Conservation (phyloP, 257 asterid genomes). For the Osmanthus fragrans region DNA sequence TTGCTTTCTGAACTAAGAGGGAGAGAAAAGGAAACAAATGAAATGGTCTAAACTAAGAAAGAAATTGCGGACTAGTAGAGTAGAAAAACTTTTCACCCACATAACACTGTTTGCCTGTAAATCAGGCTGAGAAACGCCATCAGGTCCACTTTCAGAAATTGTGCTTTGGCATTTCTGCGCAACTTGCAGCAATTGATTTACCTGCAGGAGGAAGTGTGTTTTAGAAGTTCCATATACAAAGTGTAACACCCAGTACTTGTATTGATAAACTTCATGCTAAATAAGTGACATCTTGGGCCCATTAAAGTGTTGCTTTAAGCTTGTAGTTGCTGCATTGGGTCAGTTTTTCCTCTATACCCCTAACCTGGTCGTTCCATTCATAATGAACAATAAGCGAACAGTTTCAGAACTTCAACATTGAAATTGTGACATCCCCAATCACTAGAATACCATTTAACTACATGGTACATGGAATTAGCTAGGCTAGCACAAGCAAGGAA, state of each 20-base stretch:
- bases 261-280: neutral
- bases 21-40: neutral
- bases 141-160: constrained; percentile 83
- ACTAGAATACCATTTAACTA: too few species aligned
- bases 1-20: neutral
- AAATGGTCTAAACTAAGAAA: constrained; percentile 1
- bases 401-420: too few species aligned
- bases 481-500: too few species aligned
- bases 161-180: constrained; percentile 97
- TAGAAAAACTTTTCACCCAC: constrained; percentile 46
- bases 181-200: constrained; percentile 85
- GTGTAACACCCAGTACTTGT: neutral
- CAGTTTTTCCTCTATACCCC: neutral
- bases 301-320: neutral
- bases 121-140: constrained; percentile 82
- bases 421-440: too few species aligned
- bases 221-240: constrained; percentile 13
- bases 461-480: too few species aligned
- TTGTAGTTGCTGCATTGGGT: neutral
- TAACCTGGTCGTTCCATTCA: too few species aligned
- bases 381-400: too few species aligned
- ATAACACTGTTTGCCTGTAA: constrained; percentile 83
- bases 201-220: constrained; percentile 49
- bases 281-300: neutral
- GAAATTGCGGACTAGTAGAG: neutral